Evolutionary conservation across 441 rosid species (phyloP), one percentile per base, ranked within the genome.

Genomic region (Pelargonium australe): DNA sequence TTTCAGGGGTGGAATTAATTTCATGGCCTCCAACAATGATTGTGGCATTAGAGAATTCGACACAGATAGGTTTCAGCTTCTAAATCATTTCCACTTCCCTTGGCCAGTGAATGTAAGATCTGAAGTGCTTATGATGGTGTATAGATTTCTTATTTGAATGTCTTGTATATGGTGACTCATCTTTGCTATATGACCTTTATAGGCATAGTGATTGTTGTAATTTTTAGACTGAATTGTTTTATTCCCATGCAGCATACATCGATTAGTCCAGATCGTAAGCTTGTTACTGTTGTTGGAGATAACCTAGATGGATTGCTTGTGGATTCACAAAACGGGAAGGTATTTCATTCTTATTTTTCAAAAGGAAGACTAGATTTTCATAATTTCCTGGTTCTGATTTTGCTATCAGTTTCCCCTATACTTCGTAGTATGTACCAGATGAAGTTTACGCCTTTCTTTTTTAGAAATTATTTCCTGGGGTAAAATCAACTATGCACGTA

Each of bases 241-340:
- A 12, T 66, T 64, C 16, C 64, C 63, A 67, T 72, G 76, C 80
- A 81, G 85, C 82, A 81, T 77, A 77, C 85, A 58, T 81, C 85
- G 34, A 17, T 79, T 31, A 79, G 82, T 73, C 82, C 85, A 0
- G 74, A 79, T 63, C 72, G 79, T 7, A 76, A 63, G 67, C 72
- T 74, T 53, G 53, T 75, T 37, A 45, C 75, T 23, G 82, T 79
- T 62, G 79, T 81, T 2, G 85, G 85, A 3, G 85, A 81, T 70
- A 73, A 77, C 72, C 44, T 72, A 20, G 77, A 79, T 66, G 85
- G 78, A 3, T 68, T 81, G 69, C 77, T 81, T 49, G 81, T 81
- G 31, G 85, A 81, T 70, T 16, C 76, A 5, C 82, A 76, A 49
- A 79, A 72, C 17, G 85, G 82, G 20, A 79, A 77, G 82, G 85